phyloP scores from a whole-genome alignment of 2,329 filamentous ascomycete species.

The Claviceps cyperi region DNA sequence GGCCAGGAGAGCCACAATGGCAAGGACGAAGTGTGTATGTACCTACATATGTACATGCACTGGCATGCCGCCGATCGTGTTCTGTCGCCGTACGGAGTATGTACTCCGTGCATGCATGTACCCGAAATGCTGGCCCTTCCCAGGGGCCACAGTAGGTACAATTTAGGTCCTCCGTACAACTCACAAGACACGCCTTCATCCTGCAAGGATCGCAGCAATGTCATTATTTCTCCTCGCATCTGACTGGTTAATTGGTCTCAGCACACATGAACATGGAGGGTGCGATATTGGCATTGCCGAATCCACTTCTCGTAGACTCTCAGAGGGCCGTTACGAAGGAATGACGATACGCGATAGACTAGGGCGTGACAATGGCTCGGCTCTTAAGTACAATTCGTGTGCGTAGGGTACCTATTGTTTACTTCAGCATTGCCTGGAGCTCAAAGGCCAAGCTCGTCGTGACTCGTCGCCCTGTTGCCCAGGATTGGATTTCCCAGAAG shows the following conservation, averaged over 20 bases:
- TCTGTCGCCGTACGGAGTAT: too few relatives aligned
- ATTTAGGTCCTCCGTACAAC: too few relatives aligned
- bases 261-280: background rate
- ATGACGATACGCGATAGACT: conserved; percentile 1
- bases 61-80: too few relatives aligned
- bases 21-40: background rate
- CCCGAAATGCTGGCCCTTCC: too few relatives aligned
- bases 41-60: too few relatives aligned
- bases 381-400: too few relatives aligned
- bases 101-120: too few relatives aligned
- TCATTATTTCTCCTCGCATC: background rate
- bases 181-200: background rate
- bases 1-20: background rate
- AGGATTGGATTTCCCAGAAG: background rate
- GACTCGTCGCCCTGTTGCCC: background rate
- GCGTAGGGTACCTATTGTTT: background rate
- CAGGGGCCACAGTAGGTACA: too few relatives aligned
- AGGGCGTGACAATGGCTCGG: background rate
- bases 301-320: background rate
- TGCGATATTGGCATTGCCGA: background rate
- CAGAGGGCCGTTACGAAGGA: background rate
- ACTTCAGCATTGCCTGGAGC: background rate
- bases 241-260: conserved; percentile 5
- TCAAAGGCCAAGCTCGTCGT: background rate
- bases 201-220: conserved; percentile 2